Evolutionary conservation across 2,329 filamentous ascomycete species (phyloP).

Genomic region (Colletotrichum melonis): DNA sequence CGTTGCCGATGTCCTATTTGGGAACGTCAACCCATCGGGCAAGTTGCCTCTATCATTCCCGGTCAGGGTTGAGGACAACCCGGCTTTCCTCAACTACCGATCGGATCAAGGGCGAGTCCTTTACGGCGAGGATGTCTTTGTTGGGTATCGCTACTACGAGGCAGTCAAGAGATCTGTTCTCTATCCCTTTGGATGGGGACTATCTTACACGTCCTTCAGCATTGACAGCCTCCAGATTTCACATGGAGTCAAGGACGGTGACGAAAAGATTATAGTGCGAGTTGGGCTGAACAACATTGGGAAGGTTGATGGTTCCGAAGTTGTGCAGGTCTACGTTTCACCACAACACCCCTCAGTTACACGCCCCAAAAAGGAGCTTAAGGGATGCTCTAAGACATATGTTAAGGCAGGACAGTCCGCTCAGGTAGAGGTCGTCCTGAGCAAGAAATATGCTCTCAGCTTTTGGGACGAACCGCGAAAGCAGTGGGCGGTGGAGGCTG

Average conservation of each 20-base stretch:
- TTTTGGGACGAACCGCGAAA: conserved; percentile 7
- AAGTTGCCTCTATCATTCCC: conserved; percentile 81
- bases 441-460: conserved; percentile 2
- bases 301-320: neutral
- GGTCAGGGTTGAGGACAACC: conserved; percentile 68
- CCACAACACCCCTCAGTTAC: conserved; percentile 56
- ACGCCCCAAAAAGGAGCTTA: conserved; percentile 58
- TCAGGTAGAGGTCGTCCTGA: neutral
- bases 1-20: conserved; percentile 41
- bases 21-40: conserved; percentile 54
- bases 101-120: conserved; percentile 72
- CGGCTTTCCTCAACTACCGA: conserved; percentile 75
- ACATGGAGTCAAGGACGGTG: conserved; percentile 20
- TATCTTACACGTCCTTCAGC: conserved; percentile 73
- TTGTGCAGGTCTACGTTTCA: conserved; percentile 48
- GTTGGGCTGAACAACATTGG: neutral
- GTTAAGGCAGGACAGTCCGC: conserved; percentile 57
- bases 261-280: neutral
- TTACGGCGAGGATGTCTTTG: conserved; percentile 79
- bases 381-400: conserved; percentile 63
- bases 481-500: conserved; percentile 4
- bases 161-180: conserved; percentile 54
- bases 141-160: conserved; percentile 80
- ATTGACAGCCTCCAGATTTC: conserved; percentile 44
- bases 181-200: conserved; percentile 76